Conservation (phyloP, 2,329 filamentous ascomycete species). For the Emergomyces pasteurianus region DNA sequence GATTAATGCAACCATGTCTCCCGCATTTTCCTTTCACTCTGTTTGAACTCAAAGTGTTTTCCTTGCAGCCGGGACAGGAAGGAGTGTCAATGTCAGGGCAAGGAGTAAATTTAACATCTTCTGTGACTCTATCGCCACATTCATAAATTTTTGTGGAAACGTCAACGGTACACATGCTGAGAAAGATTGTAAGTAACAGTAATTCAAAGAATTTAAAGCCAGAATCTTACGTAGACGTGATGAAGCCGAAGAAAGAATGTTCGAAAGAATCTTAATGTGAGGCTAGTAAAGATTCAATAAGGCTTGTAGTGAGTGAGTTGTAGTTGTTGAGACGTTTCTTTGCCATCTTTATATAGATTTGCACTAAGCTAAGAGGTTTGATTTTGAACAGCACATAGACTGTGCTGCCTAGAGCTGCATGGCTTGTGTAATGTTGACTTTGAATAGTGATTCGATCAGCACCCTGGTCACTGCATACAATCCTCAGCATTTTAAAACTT, state of each 20-base stretch:
- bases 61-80: not conserved
- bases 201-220: not conserved
- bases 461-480: not conserved
- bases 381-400: not conserved
- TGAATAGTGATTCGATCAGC: not conserved
- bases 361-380: not conserved
- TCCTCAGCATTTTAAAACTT: not conserved
- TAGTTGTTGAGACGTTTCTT: not conserved
- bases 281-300: not conserved
- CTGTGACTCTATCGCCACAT: constrained; percentile 2
- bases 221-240: constrained; percentile 1
- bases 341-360: not conserved
- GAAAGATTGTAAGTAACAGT: constrained; percentile 2
- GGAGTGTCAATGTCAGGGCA: not conserved
- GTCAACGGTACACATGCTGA: constrained; percentile 2
- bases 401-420: not conserved
- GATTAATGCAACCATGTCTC: constrained; percentile 3
- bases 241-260: constrained; percentile 1
- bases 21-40: constrained; percentile 3
- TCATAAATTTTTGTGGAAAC: constrained; percentile 4
- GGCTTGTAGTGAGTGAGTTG: not conserved
- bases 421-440: not conserved
- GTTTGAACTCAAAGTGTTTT: not conserved
- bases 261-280: constrained; percentile 1
- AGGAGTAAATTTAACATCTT: constrained; percentile 2